A percentile compares a stretch with the other conserved stretches of the same genome.
These are phyloP conservation scores for Cladosporium sphaerospermum DNA, from an alignment of 2,329 filamentous ascomycete species.

Conservation along the genomic window DNA sequence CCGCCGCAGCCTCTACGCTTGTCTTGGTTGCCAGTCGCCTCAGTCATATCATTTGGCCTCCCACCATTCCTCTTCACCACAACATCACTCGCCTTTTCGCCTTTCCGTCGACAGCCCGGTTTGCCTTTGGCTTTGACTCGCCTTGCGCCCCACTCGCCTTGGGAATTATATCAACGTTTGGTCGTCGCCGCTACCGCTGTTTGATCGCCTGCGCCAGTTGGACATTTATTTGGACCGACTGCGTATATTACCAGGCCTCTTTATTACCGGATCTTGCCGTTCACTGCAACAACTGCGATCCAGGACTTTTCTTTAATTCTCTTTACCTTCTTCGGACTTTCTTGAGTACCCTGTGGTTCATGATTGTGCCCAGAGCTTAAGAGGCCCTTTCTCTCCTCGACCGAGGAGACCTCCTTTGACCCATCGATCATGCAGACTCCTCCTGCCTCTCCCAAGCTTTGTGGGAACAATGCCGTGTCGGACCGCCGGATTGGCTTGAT, in stretches of 20 bases:
- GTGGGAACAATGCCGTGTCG: slow-evolving; percentile 42
- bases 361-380: slow-evolving; percentile 12
- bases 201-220: slow-evolving; percentile 8
- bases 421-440: slow-evolving; percentile 41
- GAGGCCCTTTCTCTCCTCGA: slow-evolving; percentile 5
- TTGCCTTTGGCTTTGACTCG: slow-evolving; percentile 2
- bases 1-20: slow-evolving; percentile 7
- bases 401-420: slow-evolving; percentile 8
- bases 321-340: not conserved
- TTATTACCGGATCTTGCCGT: slow-evolving; percentile 5
- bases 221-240: slow-evolving; percentile 11
- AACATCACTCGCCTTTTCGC: not conserved
- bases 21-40: slow-evolving; percentile 4
- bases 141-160: slow-evolving; percentile 11
- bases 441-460: slow-evolving; percentile 40
- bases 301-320: not conserved
- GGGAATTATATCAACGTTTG: slow-evolving; percentile 11
- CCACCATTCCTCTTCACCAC: not conserved
- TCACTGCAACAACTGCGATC: slow-evolving; percentile 7
- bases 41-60: slow-evolving; percentile 9
- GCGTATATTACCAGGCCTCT: not conserved
- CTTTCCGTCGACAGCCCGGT: not conserved
- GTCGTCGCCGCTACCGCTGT: slow-evolving; percentile 11
- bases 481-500: slow-evolving; percentile 82
- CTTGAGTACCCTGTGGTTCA: slow-evolving; percentile 10